Evolutionary conservation across 306 rosid genomes (phyloP).

Genomic region (Inga leiocalycina): DNA sequence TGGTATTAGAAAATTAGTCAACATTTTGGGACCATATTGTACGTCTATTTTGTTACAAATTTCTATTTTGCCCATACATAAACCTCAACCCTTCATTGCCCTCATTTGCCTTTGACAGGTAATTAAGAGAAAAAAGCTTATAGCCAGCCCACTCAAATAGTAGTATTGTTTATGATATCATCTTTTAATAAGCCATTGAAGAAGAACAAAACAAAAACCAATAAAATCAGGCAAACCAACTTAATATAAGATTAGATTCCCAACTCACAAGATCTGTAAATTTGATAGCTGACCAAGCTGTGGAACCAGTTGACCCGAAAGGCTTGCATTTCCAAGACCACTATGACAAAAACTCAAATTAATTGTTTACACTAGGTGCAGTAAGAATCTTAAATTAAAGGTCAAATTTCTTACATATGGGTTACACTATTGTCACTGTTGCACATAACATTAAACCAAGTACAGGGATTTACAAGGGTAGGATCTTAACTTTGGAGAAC

Average conservation of each 20-base stretch:
- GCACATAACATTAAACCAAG: slow-evolving; percentile 77
- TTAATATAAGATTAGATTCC: slow-evolving; percentile 9
- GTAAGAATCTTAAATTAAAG: neutral
- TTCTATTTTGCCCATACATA: too few species aligned
- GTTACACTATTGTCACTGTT: slow-evolving; percentile 52
- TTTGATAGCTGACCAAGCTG: slow-evolving; percentile 63
- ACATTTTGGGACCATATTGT: too few species aligned
- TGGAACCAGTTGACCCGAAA: slow-evolving; percentile 65
- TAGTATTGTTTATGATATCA: too few species aligned
- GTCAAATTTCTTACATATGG: slow-evolving; percentile 59
- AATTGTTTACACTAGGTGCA: neutral
- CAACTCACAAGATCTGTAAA: slow-evolving; percentile 71
- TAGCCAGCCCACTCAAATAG: too few species aligned
- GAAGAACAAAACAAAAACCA: neutral
- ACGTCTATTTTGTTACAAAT: too few species aligned
- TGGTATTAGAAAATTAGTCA: too few species aligned
- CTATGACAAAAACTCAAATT: slow-evolving; percentile 36
- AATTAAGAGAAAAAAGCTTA: too few species aligned
- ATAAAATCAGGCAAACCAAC: neutral
- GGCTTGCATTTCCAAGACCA: slow-evolving; percentile 75
- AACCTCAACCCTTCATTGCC: too few species aligned
- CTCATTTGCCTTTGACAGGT: too few species aligned
- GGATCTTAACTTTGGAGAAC: slow-evolving; percentile 69
- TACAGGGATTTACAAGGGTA: slow-evolving; percentile 68
- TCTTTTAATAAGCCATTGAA: neutral